phyloP scores from a whole-genome alignment of 495 filamentous ascomycete genomes.

The Penicillium atrosanguineum region DNA sequence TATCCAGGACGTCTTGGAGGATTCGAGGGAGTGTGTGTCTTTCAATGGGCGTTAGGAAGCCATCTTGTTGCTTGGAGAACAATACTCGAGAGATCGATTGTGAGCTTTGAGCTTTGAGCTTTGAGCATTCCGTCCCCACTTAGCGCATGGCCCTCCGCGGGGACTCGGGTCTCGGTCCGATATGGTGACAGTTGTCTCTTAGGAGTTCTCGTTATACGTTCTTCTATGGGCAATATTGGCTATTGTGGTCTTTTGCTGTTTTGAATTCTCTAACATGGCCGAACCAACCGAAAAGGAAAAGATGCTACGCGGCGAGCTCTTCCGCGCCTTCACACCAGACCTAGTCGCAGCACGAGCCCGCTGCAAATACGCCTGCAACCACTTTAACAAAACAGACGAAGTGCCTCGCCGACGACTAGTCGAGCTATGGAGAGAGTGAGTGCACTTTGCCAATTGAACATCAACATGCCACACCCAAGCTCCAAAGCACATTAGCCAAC shows the following conservation, averaged over 20 bases:
- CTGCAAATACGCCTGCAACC: conserved; percentile 56
- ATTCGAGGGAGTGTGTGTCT: neutral
- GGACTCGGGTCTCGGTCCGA: neutral
- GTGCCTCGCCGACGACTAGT: conserved; percentile 55
- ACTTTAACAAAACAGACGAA: conserved; percentile 62
- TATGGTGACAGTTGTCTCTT: neutral
- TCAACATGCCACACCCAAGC: neutral
- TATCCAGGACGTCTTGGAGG: neutral
- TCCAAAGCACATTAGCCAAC: neutral
- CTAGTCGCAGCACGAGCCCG: conserved; percentile 54
- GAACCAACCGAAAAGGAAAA: conserved; percentile 31
- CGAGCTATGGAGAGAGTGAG: conserved; percentile 75
- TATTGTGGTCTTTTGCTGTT: neutral
- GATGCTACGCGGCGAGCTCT: conserved; percentile 44
- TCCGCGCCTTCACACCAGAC: conserved; percentile 53
- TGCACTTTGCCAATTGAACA: neutral
- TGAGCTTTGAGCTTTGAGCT: neutral
- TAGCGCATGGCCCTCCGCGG: neutral
- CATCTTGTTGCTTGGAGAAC: neutral
- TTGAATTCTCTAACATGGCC: conserved; percentile 7
- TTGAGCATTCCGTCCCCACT: neutral
- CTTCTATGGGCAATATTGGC: neutral
- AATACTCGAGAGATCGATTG: neutral
- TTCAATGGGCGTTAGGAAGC: neutral
- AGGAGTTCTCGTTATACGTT: neutral